These are phyloP conservation scores for Mitragyna speciosa DNA, from an alignment of 257 asterid genomes.

Conservation along the genomic window DNA sequence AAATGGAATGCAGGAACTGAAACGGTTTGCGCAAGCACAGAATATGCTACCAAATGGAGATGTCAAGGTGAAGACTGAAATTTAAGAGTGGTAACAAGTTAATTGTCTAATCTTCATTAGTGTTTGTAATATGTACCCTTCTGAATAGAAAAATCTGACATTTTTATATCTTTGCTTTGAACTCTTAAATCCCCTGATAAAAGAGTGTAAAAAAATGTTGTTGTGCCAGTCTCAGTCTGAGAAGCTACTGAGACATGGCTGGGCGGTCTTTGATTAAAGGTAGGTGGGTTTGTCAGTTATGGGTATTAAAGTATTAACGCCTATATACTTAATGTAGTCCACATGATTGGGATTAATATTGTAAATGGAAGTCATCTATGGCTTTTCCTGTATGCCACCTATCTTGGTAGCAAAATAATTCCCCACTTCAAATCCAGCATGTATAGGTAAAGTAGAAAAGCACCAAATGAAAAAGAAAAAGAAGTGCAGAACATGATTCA, in stretches of 20 bases:
- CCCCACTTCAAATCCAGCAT: neutral
- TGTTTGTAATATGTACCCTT: constrained; percentile 9
- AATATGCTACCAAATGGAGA: constrained; percentile 57
- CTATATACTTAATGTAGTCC: neutral
- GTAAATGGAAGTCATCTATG: neutral
- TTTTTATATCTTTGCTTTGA: neutral
- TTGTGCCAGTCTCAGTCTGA: neutral
- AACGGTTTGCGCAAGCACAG: constrained; percentile 50
- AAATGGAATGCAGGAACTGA: constrained; percentile 48
- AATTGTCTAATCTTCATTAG: constrained; percentile 3
- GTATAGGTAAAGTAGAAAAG: neutral
- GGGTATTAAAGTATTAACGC: neutral
- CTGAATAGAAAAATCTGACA: neutral
- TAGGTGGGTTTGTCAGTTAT: neutral
- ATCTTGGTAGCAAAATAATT: neutral
- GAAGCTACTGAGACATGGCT: neutral
- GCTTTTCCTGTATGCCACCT: too few relatives aligned
- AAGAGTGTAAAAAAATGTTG: neutral
- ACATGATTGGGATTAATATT: neutral
- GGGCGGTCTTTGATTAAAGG: neutral
- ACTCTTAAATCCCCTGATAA: neutral
- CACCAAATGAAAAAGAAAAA: neutral
- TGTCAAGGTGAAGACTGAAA: constrained; percentile 49
- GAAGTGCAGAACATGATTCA: neutral
- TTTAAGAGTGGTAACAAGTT: constrained; percentile 20